Evolutionary conservation across 345 rosid species (phyloP).

Genomic region (Dipteronia sinensis): DNA sequence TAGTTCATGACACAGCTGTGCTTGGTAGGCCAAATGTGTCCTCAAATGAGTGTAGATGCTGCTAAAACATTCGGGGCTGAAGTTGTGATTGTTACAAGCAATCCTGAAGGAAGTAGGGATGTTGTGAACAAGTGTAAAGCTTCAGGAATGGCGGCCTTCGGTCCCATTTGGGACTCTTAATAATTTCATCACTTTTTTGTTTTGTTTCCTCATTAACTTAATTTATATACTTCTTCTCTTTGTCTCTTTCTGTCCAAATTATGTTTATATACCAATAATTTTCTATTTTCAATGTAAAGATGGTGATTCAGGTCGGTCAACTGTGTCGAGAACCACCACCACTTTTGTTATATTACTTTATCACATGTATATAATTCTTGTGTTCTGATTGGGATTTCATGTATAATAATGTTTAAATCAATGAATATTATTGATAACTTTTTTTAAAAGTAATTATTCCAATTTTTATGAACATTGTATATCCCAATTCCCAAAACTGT

Average conservation of each 20-base stretch:
- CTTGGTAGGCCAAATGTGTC: constrained; percentile 74
- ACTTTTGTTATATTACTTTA: too few species aligned
- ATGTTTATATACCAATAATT: background rate
- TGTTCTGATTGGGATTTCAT: too few species aligned
- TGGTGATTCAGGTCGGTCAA: background rate
- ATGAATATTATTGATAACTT: too few species aligned
- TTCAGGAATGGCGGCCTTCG: constrained; percentile 68
- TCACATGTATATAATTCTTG: too few species aligned
- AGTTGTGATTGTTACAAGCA: constrained; percentile 83
- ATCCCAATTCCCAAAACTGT: too few species aligned
- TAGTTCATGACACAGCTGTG: constrained; percentile 70
- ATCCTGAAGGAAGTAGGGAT: constrained; percentile 87
- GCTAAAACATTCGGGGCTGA: constrained; percentile 72
- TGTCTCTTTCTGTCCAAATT: background rate
- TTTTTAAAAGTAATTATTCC: too few species aligned
- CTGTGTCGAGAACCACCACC: background rate
- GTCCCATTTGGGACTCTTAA: constrained; percentile 95
- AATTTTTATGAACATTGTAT: too few species aligned
- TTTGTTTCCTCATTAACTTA: background rate
- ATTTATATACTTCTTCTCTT: background rate
- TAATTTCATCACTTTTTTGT: background rate
- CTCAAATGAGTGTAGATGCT: constrained; percentile 58
- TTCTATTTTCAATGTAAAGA: too few species aligned
- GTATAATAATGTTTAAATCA: too few species aligned
- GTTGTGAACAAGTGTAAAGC: constrained; percentile 69